Evolutionary conservation across 2,329 filamentous ascomycete genomes (phyloP).

Genomic region (Sclerotinia nivalis): DNA sequence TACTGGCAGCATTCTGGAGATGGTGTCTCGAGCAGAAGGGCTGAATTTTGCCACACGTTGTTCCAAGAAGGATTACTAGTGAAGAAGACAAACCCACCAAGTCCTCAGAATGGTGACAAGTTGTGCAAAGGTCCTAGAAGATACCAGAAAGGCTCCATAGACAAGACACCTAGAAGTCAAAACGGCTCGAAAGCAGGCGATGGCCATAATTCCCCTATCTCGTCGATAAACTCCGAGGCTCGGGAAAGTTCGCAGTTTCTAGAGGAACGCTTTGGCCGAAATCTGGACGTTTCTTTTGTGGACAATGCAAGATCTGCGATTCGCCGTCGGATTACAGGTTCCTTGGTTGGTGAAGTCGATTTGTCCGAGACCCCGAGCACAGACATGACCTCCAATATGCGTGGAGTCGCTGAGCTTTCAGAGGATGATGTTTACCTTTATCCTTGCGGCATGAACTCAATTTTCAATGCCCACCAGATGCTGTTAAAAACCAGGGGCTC

Average conservation of each 20-base stretch:
- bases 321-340: conserved; percentile 82
- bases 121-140: conserved; percentile 69
- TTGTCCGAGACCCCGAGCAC: conserved; percentile 57
- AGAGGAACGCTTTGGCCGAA: conserved; percentile 91
- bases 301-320: conserved; percentile 84
- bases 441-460: conserved; percentile 91
- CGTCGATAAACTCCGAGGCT: conserved; percentile 34
- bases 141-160: conserved; percentile 67
- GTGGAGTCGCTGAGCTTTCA: conserved; percentile 64
- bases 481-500: conserved; percentile 65
- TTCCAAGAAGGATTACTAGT: conserved; percentile 69
- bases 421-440: conserved; percentile 89
- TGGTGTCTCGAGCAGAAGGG: conserved; percentile 85
- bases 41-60: conserved; percentile 81
- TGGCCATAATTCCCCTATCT: neutral
- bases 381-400: conserved; percentile 50
- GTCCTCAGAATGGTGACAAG: conserved; percentile 34
- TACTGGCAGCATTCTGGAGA: conserved; percentile 98
- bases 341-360: conserved; percentile 72
- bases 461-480: conserved; percentile 82
- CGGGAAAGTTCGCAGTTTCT: conserved; percentile 78
- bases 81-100: conserved; percentile 44
- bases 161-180: conserved; percentile 41
- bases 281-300: conserved; percentile 77
- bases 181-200: conserved; percentile 26